phyloP scores from a whole-genome alignment of 306 rosid genomes.

The Quercus dentata region DNA sequence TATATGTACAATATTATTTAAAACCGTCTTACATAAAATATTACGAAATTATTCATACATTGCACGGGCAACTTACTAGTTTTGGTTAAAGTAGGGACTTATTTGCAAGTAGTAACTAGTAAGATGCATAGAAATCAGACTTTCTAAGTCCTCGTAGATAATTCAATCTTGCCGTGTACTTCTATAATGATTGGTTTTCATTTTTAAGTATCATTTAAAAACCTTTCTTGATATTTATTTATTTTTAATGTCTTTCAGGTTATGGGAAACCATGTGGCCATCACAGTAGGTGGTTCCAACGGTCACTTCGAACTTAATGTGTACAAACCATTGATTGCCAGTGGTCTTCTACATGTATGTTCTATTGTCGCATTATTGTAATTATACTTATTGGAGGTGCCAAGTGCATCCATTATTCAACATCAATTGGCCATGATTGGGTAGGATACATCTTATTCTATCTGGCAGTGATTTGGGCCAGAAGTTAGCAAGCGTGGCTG shows the following conservation, averaged over 20 bases:
- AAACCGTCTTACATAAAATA: too few relatives aligned
- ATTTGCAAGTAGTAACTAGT: constrained; percentile 5
- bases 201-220: neutral
- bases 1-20: too few relatives aligned
- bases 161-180: neutral
- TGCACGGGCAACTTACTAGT: too few relatives aligned
- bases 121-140: neutral
- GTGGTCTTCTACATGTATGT: constrained; percentile 75
- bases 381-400: neutral
- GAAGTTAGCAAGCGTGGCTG: neutral
- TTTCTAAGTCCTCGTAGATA: neutral
- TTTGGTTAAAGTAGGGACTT: constrained; percentile 2
- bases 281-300: constrained; percentile 93
- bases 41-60: too few relatives aligned
- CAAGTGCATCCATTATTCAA: neutral
- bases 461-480: neutral
- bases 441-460: neutral
- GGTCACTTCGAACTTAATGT: constrained; percentile 99
- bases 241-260: constrained; percentile 47
- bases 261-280: constrained; percentile 93
- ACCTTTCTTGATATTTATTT: neutral
- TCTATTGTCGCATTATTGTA: neutral
- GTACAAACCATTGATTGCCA: constrained; percentile 93
- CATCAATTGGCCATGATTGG: neutral
- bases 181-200: constrained; percentile 1